Evolutionary conservation across 768 basidiomycete species (phyloP).

Genomic region (Leccinum sublutescens): DNA sequence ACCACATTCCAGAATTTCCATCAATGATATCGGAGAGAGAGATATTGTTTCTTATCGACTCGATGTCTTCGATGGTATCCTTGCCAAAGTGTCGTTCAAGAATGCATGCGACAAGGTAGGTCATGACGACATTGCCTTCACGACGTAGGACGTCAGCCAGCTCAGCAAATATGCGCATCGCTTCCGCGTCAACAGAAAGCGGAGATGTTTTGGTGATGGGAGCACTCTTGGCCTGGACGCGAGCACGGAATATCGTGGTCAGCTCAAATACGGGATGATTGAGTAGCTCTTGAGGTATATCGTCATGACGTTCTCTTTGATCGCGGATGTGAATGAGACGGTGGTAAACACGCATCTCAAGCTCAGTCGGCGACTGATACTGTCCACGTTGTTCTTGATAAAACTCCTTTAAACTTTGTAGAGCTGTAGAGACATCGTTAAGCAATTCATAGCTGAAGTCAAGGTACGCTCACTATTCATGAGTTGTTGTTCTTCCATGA

Average conservation of each 20-base stretch:
- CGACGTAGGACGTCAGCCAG: conserved; percentile 62
- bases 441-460: neutral
- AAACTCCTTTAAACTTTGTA: conserved; percentile 90
- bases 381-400: conserved; percentile 77
- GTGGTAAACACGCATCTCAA: conserved; percentile 96
- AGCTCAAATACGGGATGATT: conserved; percentile 76
- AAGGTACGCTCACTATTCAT: conserved; percentile 72
- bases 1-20: conserved; percentile 40
- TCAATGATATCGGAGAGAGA: conserved; percentile 67
- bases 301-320: conserved; percentile 71
- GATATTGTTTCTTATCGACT: conserved; percentile 57
- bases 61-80: conserved; percentile 76
- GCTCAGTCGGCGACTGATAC: conserved; percentile 76
- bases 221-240: conserved; percentile 77
- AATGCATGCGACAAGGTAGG: conserved; percentile 87
- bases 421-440: conserved; percentile 49
- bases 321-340: conserved; percentile 89
- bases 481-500: conserved; percentile 83
- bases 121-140: conserved; percentile 65
- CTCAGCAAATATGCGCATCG: conserved; percentile 62
- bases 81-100: conserved; percentile 83
- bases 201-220: conserved; percentile 69
- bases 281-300: conserved; percentile 65
- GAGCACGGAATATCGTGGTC: conserved; percentile 75
- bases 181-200: conserved; percentile 60